Base-by-base conservation (phyloP, 306 rosid genomes). In the Pterocarpus santalinus region DNA sequence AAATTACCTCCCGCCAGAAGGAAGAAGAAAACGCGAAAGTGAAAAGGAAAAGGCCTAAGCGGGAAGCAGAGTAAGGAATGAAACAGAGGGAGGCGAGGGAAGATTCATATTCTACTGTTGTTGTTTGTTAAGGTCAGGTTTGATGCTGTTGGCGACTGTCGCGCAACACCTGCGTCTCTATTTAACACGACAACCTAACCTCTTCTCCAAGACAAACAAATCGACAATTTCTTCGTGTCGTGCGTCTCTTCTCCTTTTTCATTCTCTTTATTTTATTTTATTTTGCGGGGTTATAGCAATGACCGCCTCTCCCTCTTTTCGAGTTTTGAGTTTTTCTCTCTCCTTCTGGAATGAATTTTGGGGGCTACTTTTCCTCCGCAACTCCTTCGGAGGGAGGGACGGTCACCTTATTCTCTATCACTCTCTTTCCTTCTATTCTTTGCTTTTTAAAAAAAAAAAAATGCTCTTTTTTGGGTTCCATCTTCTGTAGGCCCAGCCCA, bases 251-350 rank as follows among this genome's bases (percentile, higher is more conserved):
- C 1, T 22, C 58, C 33, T 60, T 53, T 8, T 36, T 36, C n/a
- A 1, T 38, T 55, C 4, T 22, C 68, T n/a, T 3, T 1, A 2
- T 11, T 13, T 65, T 52, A 1, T 22, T 22, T 12, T 17, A 22
- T 22, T 22, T 22, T 22, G 28, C 28, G 28, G 28, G 28, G 0
- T 22, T 22, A 22, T 22, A 22, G 47, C 76, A 75, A 87, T 57
- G 69, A 83, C 88, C 94, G 91, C 87, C 87, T 77, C 74, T 84
- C 39, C 8, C 8, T 47, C 35, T 22, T 56, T 65, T 43, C 44
- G 34, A 56, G 69, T 69, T 79, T 66, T 44, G 41, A 62, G 43
- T 32, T 36, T 46, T 22, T 75, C 73, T 62, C 16, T 56, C 52
- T 52, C 83, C 35, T 44, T 77, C 78, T 79, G n/a, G 78, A 73